Evolutionary conservation across 805 yeast species (phyloP).

Genomic region (Suhomyces pyralidae): DNA sequence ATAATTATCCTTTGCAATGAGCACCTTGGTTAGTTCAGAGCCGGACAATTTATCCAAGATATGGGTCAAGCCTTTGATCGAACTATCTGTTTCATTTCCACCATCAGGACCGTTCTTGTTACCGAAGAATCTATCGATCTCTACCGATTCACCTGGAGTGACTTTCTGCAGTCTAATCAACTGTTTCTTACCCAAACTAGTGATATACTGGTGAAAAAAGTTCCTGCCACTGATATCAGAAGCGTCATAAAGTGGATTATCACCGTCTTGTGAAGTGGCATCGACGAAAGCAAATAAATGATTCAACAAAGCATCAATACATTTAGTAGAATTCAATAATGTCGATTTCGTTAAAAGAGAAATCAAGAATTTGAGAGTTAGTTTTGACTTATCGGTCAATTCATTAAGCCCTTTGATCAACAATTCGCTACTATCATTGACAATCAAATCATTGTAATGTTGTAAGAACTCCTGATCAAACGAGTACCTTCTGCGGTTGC

Average conservation of each 20-base stretch:
- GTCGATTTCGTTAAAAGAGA: conserved; percentile 67
- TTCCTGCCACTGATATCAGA: conserved; percentile 79
- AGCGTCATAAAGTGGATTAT: conserved; percentile 44
- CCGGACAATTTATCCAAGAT: conserved; percentile 49
- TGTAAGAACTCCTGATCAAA: conserved; percentile 24
- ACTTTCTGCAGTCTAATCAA: conserved; percentile 34
- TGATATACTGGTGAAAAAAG: conserved; percentile 79
- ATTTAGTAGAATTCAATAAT: conserved; percentile 47
- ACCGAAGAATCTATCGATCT: conserved; percentile 23
- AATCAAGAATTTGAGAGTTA: conserved; percentile 55
- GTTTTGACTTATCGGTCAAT: conserved; percentile 36
- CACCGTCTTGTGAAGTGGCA: conserved; percentile 7
- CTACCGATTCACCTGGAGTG: conserved; percentile 38
- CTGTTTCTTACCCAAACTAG: conserved; percentile 69
- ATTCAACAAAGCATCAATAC: conserved; percentile 56
- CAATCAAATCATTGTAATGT: conserved; percentile 21
- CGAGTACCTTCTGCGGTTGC: conserved; percentile 20
- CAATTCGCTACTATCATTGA: conserved; percentile 42
- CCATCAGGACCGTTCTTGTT: conserved; percentile 33
- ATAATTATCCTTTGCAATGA: conserved; percentile 71
- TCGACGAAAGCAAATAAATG: conserved; percentile 36
- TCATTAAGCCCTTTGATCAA: conserved; percentile 40
- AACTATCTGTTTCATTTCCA: conserved; percentile 50
- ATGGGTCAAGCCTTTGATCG: conserved; percentile 54
- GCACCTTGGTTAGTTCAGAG: conserved; percentile 15